phyloP scores from a whole-genome alignment of 371 early-diverging fungal species.

The Nematocida homosporus region DNA sequence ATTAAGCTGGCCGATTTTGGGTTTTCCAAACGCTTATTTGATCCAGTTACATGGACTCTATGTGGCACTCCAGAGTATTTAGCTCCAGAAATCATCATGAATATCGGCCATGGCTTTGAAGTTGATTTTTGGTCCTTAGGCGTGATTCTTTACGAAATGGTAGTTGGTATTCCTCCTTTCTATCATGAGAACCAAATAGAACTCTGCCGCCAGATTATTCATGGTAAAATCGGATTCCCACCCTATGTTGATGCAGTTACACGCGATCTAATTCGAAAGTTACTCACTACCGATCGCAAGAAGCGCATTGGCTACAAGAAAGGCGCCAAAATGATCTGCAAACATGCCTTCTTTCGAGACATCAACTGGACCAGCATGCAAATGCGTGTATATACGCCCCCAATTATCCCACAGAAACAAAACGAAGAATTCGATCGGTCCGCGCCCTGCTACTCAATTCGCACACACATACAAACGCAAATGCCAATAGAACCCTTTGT shows the following conservation, averaged over 20 bases:
- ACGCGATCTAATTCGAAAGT: constrained; percentile 65
- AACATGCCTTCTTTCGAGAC: constrained; percentile 79
- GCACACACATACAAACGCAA: constrained; percentile 21
- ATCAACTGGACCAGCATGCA: constrained; percentile 79
- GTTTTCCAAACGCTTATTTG: constrained; percentile 82
- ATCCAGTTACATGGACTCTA: constrained; percentile 71
- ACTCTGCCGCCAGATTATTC: constrained; percentile 63
- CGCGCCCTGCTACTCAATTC: constrained; percentile 19
- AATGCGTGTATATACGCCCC: constrained; percentile 71
- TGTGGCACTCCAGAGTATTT: constrained; percentile 95
- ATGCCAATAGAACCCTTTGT: constrained; percentile 33
- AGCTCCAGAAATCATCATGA: constrained; percentile 93
- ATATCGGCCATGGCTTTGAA: constrained; percentile 84
- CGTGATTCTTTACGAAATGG: constrained; percentile 88
- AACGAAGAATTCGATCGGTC: neutral
- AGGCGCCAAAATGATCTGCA: constrained; percentile 73
- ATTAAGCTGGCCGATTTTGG: constrained; percentile 98
- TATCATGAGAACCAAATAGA: constrained; percentile 66
- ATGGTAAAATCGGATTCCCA: constrained; percentile 68
- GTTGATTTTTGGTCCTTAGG: constrained; percentile 95
- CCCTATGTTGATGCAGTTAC: constrained; percentile 78
- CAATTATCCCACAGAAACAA: constrained; percentile 75
- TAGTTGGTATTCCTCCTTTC: constrained; percentile 82
- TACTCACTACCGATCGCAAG: constrained; percentile 74
- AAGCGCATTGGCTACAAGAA: constrained; percentile 75